These are phyloP conservation scores for Coniochaeta hoffmannii DNA, from an alignment of 2,329 filamentous ascomycete genomes.

Conservation along the genomic window DNA sequence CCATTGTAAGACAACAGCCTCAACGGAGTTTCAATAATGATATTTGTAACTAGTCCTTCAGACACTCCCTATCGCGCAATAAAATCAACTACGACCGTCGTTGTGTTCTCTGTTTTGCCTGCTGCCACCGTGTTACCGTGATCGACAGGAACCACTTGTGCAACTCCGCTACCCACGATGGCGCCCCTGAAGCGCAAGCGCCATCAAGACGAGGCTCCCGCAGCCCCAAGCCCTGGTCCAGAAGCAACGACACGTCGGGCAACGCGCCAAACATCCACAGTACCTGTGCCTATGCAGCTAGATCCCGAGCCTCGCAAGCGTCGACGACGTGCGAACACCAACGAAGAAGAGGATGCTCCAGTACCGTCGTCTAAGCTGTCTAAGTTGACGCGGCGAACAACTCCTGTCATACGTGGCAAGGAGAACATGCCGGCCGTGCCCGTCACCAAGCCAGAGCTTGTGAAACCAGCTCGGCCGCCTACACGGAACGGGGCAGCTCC, in stretches of 20 bases:
- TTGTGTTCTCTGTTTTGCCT: background rate
- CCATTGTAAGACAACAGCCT: background rate
- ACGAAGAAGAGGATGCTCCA: slow-evolving; percentile 4
- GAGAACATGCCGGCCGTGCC: background rate
- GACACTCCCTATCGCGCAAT: background rate
- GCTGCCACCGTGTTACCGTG: background rate
- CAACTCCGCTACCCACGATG: slow-evolving; percentile 12
- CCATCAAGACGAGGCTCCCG: slow-evolving; percentile 8
- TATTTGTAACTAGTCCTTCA: background rate
- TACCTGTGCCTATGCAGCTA: slow-evolving; percentile 24
- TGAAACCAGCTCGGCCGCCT: background rate
- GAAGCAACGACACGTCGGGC: slow-evolving; percentile 19
- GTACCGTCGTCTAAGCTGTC: background rate
- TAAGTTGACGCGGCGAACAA: background rate
- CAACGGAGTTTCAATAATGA: background rate
- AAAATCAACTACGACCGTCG: background rate
- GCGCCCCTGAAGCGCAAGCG: slow-evolving; percentile 24
- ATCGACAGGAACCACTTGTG: background rate
- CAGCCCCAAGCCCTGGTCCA: background rate
- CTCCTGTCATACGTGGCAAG: background rate
- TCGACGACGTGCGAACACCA: slow-evolving; percentile 11
- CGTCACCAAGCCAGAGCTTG: background rate
- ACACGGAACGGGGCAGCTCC: background rate
- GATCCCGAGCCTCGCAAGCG: slow-evolving; percentile 20
- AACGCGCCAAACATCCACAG: slow-evolving; percentile 25